Percentiles rank a stretch among this genome's conserved stretches.
These are phyloP conservation scores for Misopates orontium DNA, from an alignment of 257 asterid genomes.

Conservation along the genomic window DNA sequence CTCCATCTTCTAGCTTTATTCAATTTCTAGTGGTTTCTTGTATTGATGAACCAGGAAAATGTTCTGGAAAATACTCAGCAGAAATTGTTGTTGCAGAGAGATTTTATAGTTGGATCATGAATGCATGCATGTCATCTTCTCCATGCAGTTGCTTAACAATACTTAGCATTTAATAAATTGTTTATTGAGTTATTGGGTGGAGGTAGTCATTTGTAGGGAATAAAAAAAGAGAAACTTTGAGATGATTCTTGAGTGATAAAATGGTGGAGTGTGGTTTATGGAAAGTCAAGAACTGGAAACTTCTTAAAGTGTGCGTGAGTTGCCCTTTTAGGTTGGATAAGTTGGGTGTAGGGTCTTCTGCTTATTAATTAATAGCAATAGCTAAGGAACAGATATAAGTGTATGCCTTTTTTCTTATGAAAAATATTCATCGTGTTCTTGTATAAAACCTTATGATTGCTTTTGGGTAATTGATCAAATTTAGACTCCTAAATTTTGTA, in stretches of 20 bases:
- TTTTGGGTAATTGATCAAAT: too few species aligned
- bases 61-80: background rate
- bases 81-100: background rate
- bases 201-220: too few species aligned
- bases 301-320: background rate
- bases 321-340: background rate
- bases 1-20: too few species aligned
- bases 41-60: constrained; percentile 8
- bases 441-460: too few species aligned
- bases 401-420: too few species aligned
- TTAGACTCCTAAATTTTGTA: too few species aligned
- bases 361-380: too few species aligned
- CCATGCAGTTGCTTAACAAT: background rate
- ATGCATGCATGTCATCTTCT: background rate
- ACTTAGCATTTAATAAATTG: too few species aligned
- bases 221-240: background rate
- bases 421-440: too few species aligned
- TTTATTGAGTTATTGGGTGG: too few species aligned
- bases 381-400: too few species aligned
- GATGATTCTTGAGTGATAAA: background rate
- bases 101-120: too few species aligned
- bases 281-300: background rate
- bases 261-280: background rate
- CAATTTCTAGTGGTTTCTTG: constrained; percentile 13
- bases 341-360: background rate